These are phyloP conservation scores for Alternaria solani DNA, from an alignment of 2,329 filamentous ascomycete genomes.

Conservation along the genomic window DNA sequence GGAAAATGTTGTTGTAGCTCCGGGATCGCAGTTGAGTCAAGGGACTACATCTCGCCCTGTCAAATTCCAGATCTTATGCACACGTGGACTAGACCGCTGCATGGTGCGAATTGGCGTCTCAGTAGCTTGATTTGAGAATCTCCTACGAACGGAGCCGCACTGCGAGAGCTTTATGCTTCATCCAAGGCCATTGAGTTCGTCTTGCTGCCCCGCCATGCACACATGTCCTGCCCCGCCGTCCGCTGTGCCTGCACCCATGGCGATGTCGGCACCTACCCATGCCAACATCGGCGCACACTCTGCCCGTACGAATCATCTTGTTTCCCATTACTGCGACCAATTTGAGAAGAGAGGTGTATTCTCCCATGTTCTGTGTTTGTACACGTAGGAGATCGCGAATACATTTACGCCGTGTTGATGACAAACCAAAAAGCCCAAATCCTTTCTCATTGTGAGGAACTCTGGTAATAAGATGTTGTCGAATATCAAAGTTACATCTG, in stretches of 20 bases:
- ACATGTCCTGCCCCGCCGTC: constrained; percentile 11
- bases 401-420: background rate
- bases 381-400: background rate
- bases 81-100: constrained; percentile 5
- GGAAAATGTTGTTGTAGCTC: constrained; percentile 36
- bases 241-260: constrained; percentile 17
- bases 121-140: background rate
- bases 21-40: constrained; percentile 42
- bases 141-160: background rate
- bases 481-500: no score
- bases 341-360: background rate
- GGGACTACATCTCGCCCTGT: constrained; percentile 18
- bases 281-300: background rate
- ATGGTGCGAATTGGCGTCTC: background rate
- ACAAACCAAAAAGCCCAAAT: no score
- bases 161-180: background rate
- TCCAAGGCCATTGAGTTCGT: constrained; percentile 1
- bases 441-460: no score
- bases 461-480: background rate
- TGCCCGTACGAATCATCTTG: background rate
- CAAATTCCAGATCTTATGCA: constrained; percentile 14
- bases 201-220: constrained; percentile 15
- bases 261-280: constrained; percentile 16
- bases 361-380: background rate
- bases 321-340: background rate